Base-by-base conservation (phyloP, 2,329 filamentous ascomycete genomes). In the Verticillium nonalfalfae region DNA sequence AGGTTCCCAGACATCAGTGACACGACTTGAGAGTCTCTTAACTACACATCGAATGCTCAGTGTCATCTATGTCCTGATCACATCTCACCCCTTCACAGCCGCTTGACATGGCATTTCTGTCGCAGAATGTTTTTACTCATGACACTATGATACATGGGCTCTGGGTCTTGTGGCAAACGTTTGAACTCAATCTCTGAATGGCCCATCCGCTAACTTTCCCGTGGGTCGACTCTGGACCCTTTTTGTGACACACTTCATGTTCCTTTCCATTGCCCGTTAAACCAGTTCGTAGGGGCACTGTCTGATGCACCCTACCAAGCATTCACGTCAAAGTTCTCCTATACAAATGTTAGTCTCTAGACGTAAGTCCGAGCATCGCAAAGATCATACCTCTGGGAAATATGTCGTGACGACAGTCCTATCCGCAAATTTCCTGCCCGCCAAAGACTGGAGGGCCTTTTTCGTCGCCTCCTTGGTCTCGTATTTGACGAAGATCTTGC, bases 401-500 rank as follows among this genome's bases (percentile, higher is more conserved):
- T 95, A 97, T 4, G 95, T 98, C 2, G 91, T 93, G 13, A 99
- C 93, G 34, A 99, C 96, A 3, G 95, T 99, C 68, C 96, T 86
- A 77, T 98, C 92, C 0, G 93, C 91, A 73, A 99, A 99, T 74
- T 98, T 97, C 66, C 96, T 85, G 56, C 95, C 95, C 35, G 96
- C 95, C 68, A 99, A 81, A n/a, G 92, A 89, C 69, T 89, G 88
- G 61, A 99, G 81, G 7, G 95, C 96, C 70, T 91, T 93, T 65
- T 90, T 89, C 21, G 94, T 91, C 9, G 88, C 86, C 58, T 93
- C 91, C 2, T 85, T 79, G 3, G 81, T 85, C 66, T 95, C 91
- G 71, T 92, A 99, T 74, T 97, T 98, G 79, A 99, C 89, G 73
- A 89, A 99, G 68, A 99, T 98, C 82, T 98, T 99, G 73, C 95